phyloP scores from a whole-genome alignment of 2,329 filamentous ascomycete genomes.

The Monosporascus sp. region DNA sequence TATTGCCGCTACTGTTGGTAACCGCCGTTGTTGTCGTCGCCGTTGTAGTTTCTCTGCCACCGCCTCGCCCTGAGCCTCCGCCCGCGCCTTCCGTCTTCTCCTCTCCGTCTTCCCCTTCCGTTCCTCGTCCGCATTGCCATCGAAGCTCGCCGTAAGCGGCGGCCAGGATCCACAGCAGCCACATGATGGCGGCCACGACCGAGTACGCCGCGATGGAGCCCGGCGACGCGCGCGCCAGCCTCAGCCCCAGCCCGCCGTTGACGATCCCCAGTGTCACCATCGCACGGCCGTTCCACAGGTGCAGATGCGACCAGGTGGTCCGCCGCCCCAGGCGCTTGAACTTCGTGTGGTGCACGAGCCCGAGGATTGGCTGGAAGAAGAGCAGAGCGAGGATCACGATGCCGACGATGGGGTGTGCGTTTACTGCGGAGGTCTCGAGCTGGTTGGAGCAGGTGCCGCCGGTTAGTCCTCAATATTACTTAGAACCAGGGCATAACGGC shows the following conservation, averaged over 20 bases:
- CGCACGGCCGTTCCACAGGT: constrained; percentile 38
- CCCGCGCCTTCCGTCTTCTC: neutral
- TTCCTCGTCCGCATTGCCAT: constrained; percentile 12
- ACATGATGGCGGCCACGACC: constrained; percentile 33
- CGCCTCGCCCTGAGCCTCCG: neutral
- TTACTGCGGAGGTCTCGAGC: constrained; percentile 26
- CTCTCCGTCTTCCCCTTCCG: too few relatives aligned
- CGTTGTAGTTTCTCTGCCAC: neutral
- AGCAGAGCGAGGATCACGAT: constrained; percentile 35
- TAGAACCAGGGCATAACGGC: neutral
- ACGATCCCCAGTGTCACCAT: constrained; percentile 37
- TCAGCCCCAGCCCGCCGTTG: constrained; percentile 39
- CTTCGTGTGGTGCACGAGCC: constrained; percentile 35
- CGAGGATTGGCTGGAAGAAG: constrained; percentile 37
- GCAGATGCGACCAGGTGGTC: constrained; percentile 36
- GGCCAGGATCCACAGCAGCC: constrained; percentile 31
- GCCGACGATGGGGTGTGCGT: constrained; percentile 43
- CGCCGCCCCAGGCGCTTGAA: constrained; percentile 34
- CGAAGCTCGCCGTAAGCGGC: constrained; percentile 27
- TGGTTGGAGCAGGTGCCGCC: constrained; percentile 9
- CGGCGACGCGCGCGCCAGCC: constrained; percentile 26
- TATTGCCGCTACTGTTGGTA: neutral
- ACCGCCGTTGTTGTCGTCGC: neutral
- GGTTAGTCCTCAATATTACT: too few relatives aligned
- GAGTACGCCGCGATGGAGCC: constrained; percentile 31